phyloP scores from a whole-genome alignment of 2,329 filamentous ascomycete species.

The Geosmithia flava region DNA sequence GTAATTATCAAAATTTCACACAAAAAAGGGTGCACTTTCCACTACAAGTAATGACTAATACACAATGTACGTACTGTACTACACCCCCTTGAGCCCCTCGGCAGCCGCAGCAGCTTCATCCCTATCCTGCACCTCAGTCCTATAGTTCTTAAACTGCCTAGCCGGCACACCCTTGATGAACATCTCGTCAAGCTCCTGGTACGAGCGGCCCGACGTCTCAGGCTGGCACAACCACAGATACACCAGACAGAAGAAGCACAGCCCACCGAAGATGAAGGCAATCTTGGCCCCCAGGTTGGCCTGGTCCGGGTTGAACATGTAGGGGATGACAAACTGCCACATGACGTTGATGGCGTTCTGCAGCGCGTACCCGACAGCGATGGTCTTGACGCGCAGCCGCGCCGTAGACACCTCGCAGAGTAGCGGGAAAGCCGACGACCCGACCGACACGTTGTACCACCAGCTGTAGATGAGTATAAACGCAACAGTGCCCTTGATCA shows the following conservation, averaged over 20 bases:
- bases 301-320: slow-evolving; percentile 27
- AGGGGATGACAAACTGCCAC: slow-evolving; percentile 27
- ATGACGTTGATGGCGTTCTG: slow-evolving; percentile 23
- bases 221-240: slow-evolving; percentile 18
- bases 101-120: not conserved
- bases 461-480: slow-evolving; percentile 23
- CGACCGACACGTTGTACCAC: slow-evolving; percentile 27
- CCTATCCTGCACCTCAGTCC: not conserved
- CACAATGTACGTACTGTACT: too few species aligned
- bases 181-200: slow-evolving; percentile 21
- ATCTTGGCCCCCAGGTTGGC: slow-evolving; percentile 24
- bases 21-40: too few species aligned
- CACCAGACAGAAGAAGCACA: slow-evolving; percentile 12
- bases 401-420: slow-evolving; percentile 25
- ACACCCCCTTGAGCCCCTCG: not conserved
- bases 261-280: slow-evolving; percentile 22
- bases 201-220: slow-evolving; percentile 20
- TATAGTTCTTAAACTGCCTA: slow-evolving; percentile 5
- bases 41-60: too few species aligned
- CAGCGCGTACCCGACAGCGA: slow-evolving; percentile 23
- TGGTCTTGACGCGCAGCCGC: slow-evolving; percentile 22
- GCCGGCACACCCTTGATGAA: slow-evolving; percentile 17
- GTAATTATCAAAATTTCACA: too few species aligned
- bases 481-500: slow-evolving; percentile 21
- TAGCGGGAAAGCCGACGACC: slow-evolving; percentile 29